These are phyloP conservation scores for Plantago coronopus DNA, from an alignment of 305 asterid genomes.

Conservation along the genomic window DNA sequence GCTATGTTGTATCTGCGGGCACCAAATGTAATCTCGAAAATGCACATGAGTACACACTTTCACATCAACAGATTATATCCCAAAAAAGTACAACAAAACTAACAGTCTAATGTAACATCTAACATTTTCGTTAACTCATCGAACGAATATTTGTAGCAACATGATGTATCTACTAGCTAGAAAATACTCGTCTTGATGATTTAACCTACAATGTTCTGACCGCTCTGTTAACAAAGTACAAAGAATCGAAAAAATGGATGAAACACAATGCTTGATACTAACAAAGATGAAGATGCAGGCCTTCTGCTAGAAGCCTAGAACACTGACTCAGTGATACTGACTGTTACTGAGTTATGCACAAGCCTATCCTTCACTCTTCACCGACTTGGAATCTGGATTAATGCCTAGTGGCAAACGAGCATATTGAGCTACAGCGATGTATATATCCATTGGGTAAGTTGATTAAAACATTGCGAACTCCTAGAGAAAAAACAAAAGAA, in stretches of 20 bases:
- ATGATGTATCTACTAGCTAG: constrained; percentile 17
- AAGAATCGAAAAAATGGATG: background rate
- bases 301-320: background rate
- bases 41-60: no score
- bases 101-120: background rate
- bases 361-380: background rate
- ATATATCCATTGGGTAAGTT: constrained; percentile 62
- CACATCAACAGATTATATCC: no score
- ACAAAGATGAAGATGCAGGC: background rate
- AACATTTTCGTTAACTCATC: background rate
- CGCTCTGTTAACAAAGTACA: background rate
- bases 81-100: no score
- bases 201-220: background rate
- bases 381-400: background rate
- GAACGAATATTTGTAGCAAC: background rate
- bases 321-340: background rate
- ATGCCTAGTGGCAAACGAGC: background rate
- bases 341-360: constrained; percentile 12
- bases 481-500: no score
- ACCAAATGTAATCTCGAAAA: no score
- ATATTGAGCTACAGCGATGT: constrained; percentile 23
- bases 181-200: background rate
- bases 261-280: background rate
- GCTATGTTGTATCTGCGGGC: constrained; percentile 84
- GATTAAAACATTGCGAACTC: constrained; percentile 65